These are phyloP conservation scores for Annulohypoxylon truncatum DNA, from an alignment of 2,329 filamentous ascomycete species.

Conservation along the genomic window DNA sequence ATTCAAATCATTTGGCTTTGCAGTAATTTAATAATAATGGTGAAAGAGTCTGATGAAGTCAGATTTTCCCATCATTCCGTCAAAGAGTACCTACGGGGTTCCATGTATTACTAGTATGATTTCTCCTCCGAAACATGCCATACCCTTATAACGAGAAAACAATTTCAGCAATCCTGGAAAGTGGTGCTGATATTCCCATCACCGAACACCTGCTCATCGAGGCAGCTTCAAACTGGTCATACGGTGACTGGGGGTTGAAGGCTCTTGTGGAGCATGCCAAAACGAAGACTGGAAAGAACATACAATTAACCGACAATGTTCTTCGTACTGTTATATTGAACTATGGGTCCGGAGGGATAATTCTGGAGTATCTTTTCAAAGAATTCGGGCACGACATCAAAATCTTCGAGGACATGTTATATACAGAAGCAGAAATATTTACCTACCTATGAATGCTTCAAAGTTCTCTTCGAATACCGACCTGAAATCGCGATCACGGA, in stretches of 20 bases:
- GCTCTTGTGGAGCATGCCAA: neutral
- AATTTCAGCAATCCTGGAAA: neutral
- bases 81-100: neutral
- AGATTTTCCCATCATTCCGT: neutral
- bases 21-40: neutral
- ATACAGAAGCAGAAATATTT: neutral
- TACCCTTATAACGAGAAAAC: neutral
- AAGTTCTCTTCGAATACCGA: neutral
- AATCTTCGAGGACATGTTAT: neutral
- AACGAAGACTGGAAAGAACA: no score
- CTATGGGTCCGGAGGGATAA: neutral
- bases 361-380: neutral
- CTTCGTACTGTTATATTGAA: neutral
- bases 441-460: neutral
- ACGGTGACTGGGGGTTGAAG: neutral
- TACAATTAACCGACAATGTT: neutral
- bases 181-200: neutral
- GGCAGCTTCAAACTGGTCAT: neutral
- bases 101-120: no score
- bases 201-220: neutral
- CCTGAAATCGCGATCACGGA: neutral
- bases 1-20: no score
- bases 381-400: neutral
- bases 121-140: neutral
- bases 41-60: neutral